A percentile compares a stretch with the other conserved stretches of the same genome.
Conservation (phyloP, 306 rosid genomes). For the Cotoneaster glaucophyllus region DNA sequence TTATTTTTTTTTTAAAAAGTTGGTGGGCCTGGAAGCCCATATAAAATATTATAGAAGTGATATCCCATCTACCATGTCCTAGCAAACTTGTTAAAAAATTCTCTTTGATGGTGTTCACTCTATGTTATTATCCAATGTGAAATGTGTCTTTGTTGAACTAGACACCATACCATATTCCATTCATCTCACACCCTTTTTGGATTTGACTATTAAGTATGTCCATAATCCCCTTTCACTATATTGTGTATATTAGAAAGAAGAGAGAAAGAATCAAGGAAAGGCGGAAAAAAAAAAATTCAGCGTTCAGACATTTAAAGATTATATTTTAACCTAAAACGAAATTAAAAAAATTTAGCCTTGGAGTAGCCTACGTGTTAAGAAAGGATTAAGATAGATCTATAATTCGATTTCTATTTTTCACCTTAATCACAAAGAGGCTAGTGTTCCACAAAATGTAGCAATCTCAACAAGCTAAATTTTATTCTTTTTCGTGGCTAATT, state of each 20-base stretch:
- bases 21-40: neutral
- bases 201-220: constrained; percentile 24
- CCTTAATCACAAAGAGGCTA: too few relatives aligned
- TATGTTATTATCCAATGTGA: neutral
- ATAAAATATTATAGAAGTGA: neutral
- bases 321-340: neutral
- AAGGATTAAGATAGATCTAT: too few relatives aligned
- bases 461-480: neutral
- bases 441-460: neutral
- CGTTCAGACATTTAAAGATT: neutral
- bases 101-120: neutral
- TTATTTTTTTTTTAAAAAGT: neutral
- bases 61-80: neutral
- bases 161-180: constrained; percentile 43
- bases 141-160: constrained; percentile 20
- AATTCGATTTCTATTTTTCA: too few relatives aligned
- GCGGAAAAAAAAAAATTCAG: too few relatives aligned
- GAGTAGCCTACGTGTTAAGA: neutral
- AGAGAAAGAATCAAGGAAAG: too few relatives aligned
- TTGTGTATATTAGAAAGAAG: too few relatives aligned
- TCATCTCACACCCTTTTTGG: constrained; percentile 13
- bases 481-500: too few relatives aligned
- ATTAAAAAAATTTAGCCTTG: neutral
- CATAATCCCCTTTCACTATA: neutral
- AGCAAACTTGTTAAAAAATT: neutral